Conservation (phyloP, 2,329 filamentous ascomycete genomes). For the Penicillium brevicompactum region DNA sequence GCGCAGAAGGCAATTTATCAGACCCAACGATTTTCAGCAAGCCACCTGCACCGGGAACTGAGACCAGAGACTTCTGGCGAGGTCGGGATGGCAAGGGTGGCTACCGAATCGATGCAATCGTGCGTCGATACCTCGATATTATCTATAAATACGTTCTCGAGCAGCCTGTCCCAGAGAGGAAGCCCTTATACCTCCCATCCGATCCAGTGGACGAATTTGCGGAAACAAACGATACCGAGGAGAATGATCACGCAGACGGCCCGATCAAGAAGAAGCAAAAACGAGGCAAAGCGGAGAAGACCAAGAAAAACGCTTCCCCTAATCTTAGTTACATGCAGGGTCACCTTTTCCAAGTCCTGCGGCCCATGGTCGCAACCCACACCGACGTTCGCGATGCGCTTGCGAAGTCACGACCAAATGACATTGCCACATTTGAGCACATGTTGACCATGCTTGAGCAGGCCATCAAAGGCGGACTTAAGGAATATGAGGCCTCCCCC, state of each 20-base stretch:
- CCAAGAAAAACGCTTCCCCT: slow-evolving; percentile 53
- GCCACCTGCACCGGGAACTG: slow-evolving; percentile 63
- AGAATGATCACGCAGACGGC: slow-evolving; percentile 47
- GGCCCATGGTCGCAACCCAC: slow-evolving; percentile 77
- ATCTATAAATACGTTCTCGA: slow-evolving; percentile 76
- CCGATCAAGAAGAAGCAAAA: slow-evolving; percentile 54
- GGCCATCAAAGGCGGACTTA: slow-evolving; percentile 70
- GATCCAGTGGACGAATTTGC: slow-evolving; percentile 41
- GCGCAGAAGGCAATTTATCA: slow-evolving; percentile 90
- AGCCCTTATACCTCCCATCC: slow-evolving; percentile 71
- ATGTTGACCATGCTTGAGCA: slow-evolving; percentile 75
- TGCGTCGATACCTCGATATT: slow-evolving; percentile 88
- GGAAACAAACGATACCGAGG: slow-evolving; percentile 24
- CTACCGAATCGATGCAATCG: slow-evolving; percentile 83
- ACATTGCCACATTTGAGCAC: slow-evolving; percentile 75
- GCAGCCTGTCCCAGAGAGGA: slow-evolving; percentile 63
- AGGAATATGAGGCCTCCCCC: slow-evolving; percentile 61
- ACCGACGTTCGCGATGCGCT: slow-evolving; percentile 85
- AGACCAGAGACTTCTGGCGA: slow-evolving; percentile 83
- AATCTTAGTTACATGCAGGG: slow-evolving; percentile 84
- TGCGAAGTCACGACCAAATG: slow-evolving; percentile 66
- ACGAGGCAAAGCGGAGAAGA: slow-evolving; percentile 36
- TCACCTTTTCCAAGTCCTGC: slow-evolving; percentile 88
- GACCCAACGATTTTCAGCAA: slow-evolving; percentile 84
- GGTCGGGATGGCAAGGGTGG: slow-evolving; percentile 77